Conservation (phyloP, 2,329 filamentous ascomycete genomes). For the Lasiodiplodia gonubiensis region DNA sequence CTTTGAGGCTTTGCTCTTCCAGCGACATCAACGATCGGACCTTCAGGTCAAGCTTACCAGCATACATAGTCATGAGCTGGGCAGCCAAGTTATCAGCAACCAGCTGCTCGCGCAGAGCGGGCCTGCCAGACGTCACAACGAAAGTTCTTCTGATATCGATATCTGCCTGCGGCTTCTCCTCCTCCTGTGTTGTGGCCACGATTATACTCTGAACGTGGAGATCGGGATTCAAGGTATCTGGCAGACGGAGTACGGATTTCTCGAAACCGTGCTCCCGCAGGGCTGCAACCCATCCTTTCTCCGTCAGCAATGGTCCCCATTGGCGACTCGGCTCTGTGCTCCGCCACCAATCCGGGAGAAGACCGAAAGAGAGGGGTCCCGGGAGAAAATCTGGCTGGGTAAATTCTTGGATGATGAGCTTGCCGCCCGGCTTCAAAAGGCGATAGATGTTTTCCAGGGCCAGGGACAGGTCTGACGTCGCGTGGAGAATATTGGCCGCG, state of each 20-base stretch:
- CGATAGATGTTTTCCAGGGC: slow-evolving; percentile 31
- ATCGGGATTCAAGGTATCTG: slow-evolving; percentile 12
- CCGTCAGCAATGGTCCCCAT: slow-evolving; percentile 13
- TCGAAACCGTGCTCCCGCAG: slow-evolving; percentile 12
- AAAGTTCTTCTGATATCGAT: slow-evolving; percentile 17
- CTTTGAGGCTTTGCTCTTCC: slow-evolving; percentile 1
- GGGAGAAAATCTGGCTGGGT: slow-evolving; percentile 7
- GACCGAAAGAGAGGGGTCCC: background rate
- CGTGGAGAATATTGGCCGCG: slow-evolving; percentile 29
- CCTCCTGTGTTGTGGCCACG: slow-evolving; percentile 10
- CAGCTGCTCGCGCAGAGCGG: slow-evolving; percentile 9
- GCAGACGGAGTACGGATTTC: slow-evolving; percentile 11
- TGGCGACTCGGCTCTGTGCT: slow-evolving; percentile 9
- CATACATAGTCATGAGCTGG: slow-evolving; percentile 30
- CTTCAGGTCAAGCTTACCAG: slow-evolving; percentile 13
- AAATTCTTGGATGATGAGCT: slow-evolving; percentile 44
- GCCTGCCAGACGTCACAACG: slow-evolving; percentile 10
- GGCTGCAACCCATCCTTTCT: slow-evolving; percentile 14
- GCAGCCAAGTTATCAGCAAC: slow-evolving; percentile 23
- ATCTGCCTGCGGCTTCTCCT: slow-evolving; percentile 1
- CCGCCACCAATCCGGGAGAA: slow-evolving; percentile 30
- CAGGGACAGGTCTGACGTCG: slow-evolving; percentile 27
- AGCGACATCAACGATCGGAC: slow-evolving; percentile 10
- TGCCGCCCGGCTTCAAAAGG: slow-evolving; percentile 49
- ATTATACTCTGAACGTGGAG: slow-evolving; percentile 17